A percentile compares a stretch with the other conserved stretches of the same genome.
phyloP scores from a whole-genome alignment of 2,329 filamentous ascomycete genomes.

The Neodidymelliopsis sp. region DNA sequence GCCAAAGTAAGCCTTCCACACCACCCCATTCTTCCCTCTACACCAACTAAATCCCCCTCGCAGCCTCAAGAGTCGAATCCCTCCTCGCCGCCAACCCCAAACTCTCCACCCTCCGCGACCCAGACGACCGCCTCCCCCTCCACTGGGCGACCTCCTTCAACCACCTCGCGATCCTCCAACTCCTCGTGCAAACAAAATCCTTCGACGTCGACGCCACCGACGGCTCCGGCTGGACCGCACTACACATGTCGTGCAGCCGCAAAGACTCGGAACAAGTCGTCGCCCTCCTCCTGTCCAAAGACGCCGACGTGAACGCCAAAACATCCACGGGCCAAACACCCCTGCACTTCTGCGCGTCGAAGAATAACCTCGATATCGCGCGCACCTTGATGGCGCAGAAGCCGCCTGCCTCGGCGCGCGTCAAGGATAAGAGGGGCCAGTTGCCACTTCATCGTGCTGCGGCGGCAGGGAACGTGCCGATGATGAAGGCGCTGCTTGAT shows the following conservation, averaged over 20 bases:
- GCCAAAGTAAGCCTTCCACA: constrained; percentile 68
- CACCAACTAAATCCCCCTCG: constrained; percentile 51
- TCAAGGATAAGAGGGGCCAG: constrained; percentile 87
- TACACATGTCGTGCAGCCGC: constrained; percentile 83
- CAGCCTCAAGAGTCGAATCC: constrained; percentile 76
- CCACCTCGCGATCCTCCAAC: constrained; percentile 73
- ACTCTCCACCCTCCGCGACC: constrained; percentile 75
- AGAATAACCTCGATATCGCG: constrained; percentile 83
- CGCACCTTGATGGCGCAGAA: constrained; percentile 77
- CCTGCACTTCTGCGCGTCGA: constrained; percentile 90
- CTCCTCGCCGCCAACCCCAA: constrained; percentile 80
- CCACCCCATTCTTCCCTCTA: constrained; percentile 10
- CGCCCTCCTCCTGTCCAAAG: constrained; percentile 71
- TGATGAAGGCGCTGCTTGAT: constrained; percentile 81
- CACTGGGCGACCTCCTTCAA: constrained; percentile 95
- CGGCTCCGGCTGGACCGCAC: constrained; percentile 79
- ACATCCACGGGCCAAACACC: constrained; percentile 78
- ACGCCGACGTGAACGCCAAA: constrained; percentile 76
- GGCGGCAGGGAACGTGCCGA: constrained; percentile 86
- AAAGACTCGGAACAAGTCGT: constrained; percentile 75
- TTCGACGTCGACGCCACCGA: constrained; percentile 90
- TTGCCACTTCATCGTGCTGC: constrained; percentile 91
- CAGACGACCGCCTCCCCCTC: constrained; percentile 86
- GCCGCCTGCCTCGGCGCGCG: constrained; percentile 71
- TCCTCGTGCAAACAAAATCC: constrained; percentile 72